Percentiles rank a stretch among this genome's conserved stretches.
These are phyloP conservation scores for Rhamnella rubrinervis DNA, from an alignment of 331 rosid species.

Conservation along the genomic window DNA sequence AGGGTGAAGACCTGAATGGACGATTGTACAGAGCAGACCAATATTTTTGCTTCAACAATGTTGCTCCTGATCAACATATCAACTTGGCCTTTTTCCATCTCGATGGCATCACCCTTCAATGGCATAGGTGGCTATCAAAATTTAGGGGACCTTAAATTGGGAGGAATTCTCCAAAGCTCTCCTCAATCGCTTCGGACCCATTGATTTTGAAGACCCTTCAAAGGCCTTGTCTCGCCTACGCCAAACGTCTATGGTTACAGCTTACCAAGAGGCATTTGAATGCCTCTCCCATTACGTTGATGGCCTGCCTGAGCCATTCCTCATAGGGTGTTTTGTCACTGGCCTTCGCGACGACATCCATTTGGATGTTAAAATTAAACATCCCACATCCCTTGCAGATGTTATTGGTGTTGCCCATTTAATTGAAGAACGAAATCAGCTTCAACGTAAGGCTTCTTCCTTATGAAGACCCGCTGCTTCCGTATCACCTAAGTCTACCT, in stretches of 20 bases:
- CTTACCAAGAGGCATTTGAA: neutral
- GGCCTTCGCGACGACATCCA: conserved; percentile 2
- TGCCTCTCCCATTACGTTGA: neutral
- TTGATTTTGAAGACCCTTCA: neutral
- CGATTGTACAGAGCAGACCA: neutral
- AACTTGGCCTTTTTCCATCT: neutral
- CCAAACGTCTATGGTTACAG: neutral
- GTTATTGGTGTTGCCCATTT: neutral
- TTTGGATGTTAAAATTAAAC: neutral
- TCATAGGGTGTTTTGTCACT: neutral
- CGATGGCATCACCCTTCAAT: neutral
- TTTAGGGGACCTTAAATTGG: neutral
- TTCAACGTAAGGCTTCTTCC: neutral
- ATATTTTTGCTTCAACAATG: no score
- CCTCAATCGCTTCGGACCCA: neutral
- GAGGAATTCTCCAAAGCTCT: neutral
- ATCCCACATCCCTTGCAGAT: neutral
- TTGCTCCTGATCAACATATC: neutral
- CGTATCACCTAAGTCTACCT: neutral
- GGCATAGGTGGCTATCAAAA: neutral
- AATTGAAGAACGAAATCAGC: neutral
- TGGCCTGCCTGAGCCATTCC: neutral
- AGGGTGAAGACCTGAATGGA: neutral
- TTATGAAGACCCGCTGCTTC: no score
- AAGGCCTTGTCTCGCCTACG: neutral